phyloP scores from a whole-genome alignment of 1,139 yeast genomes.

The Debaryomyces subglobosus region DNA sequence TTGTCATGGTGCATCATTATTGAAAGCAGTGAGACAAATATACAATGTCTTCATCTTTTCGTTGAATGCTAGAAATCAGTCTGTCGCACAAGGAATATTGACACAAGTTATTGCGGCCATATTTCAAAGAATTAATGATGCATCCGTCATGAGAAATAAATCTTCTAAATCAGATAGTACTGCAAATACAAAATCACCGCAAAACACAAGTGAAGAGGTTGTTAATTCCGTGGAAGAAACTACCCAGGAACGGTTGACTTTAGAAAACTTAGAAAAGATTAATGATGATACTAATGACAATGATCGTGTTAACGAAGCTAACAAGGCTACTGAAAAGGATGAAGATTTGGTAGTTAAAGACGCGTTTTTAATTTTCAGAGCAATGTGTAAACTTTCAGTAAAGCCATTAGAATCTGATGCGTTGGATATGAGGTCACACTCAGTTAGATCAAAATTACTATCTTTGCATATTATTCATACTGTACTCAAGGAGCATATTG shows the following conservation, averaged over 20 bases:
- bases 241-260: conserved; percentile 49
- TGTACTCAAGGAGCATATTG: conserved; percentile 82
- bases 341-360: conserved; percentile 80
- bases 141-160: conserved; percentile 20
- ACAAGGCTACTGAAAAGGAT: conserved; percentile 48
- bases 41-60: conserved; percentile 91
- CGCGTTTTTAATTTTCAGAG: conserved; percentile 89
- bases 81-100: conserved; percentile 92
- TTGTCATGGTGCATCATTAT: conserved; percentile 86
- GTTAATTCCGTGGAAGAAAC: conserved; percentile 18
- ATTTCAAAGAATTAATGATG: conserved; percentile 68
- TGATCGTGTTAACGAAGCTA: conserved; percentile 53
- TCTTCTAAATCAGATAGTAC: conserved; percentile 23
- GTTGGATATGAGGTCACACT: conserved; percentile 86
- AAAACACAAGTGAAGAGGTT: conserved; percentile 24
- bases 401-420: conserved; percentile 73
- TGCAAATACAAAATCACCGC: conserved; percentile 24
- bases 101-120: conserved; percentile 88
- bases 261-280: conserved; percentile 57
- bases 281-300: conserved; percentile 55
- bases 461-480: conserved; percentile 89
- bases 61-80: conserved; percentile 79
- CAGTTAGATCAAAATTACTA: conserved; percentile 86
- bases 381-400: conserved; percentile 90
- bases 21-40: conserved; percentile 90